A percentile compares a stretch with the other conserved stretches of the same genome.
phyloP scores from a whole-genome alignment of 352 stramenopile genomes.

The Pseudoperonospora humuli region DNA sequence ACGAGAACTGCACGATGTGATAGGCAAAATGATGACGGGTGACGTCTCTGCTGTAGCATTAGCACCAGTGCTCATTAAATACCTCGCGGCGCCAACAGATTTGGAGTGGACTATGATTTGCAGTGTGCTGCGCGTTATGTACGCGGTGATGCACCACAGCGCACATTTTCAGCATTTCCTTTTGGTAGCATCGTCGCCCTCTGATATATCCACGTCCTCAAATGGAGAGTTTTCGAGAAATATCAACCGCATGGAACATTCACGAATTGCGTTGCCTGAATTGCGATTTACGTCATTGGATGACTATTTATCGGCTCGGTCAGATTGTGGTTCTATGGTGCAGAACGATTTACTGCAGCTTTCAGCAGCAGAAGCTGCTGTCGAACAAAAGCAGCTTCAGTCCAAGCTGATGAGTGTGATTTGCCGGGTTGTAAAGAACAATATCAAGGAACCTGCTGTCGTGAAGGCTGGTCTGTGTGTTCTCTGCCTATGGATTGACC shows the following conservation, averaged over 20 bases:
- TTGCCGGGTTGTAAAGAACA: conserved; percentile 46
- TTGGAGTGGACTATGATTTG: conserved; percentile 30
- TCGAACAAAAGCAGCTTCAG: conserved; percentile 28
- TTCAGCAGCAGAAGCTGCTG: conserved; percentile 19
- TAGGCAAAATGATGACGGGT: conserved; percentile 45
- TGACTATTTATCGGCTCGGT: conserved; percentile 33
- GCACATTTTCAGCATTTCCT: conserved; percentile 44
- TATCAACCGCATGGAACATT: conserved; percentile 21
- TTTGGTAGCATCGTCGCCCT: conserved; percentile 20
- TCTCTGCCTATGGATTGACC: conserved; percentile 40
- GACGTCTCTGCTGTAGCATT: conserved; percentile 34
- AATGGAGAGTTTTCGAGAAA: conserved; percentile 1
- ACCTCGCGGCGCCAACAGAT: conserved; percentile 33
- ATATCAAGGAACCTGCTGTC: conserved; percentile 33
- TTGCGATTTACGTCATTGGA: conserved; percentile 39
- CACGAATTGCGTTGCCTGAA: conserved; percentile 30
- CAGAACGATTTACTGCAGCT: conserved; percentile 16
- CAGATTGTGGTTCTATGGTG: conserved; percentile 10
- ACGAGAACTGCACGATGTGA: conserved; percentile 39
- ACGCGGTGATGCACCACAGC: conserved; percentile 43
- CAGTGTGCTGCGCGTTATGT: conserved; percentile 46
- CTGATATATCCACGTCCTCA: conserved; percentile 10
- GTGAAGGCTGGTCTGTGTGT: conserved; percentile 36
- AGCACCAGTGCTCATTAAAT: conserved; percentile 43
- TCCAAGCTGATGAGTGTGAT: conserved; percentile 37